Evolutionary conservation across 225 moss, liverwort and hornwort species (phyloP).

Genomic region (Pseudisothecium myosuroides): DNA sequence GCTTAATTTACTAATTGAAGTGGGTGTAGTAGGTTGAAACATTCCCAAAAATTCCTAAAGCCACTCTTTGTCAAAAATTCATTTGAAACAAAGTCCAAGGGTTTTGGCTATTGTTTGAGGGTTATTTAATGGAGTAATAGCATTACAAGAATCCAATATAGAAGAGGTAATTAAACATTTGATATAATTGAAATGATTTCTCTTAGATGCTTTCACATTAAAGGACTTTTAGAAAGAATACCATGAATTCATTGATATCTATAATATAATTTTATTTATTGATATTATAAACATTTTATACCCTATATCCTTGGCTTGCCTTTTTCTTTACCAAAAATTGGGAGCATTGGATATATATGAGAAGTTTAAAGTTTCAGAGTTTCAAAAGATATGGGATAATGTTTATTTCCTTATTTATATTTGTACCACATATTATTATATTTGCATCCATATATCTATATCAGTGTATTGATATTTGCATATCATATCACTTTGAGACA

Average conservation of each 20-base stretch:
- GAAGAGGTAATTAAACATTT: background rate
- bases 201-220: too few relatives aligned
- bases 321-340: background rate
- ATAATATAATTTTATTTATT: background rate
- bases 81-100: background rate
- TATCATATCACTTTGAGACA: background rate
- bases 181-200: background rate
- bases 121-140: background rate
- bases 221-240: background rate
- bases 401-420: too few relatives aligned
- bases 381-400: background rate
- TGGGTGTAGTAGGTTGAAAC: background rate
- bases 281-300: background rate
- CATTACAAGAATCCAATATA: background rate
- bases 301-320: background rate
- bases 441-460: too few relatives aligned
- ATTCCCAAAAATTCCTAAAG: background rate
- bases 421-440: too few relatives aligned
- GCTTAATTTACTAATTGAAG: background rate
- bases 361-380: background rate
- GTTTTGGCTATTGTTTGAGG: accelerated
- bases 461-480: background rate
- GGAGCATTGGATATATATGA: background rate
- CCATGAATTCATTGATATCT: background rate
- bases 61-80: background rate